Evolutionary conservation across 2,329 filamentous ascomycete genomes (phyloP), one percentile per base, ranked within the genome.

Genomic region (Ascocoryne sarcoides): DNA sequence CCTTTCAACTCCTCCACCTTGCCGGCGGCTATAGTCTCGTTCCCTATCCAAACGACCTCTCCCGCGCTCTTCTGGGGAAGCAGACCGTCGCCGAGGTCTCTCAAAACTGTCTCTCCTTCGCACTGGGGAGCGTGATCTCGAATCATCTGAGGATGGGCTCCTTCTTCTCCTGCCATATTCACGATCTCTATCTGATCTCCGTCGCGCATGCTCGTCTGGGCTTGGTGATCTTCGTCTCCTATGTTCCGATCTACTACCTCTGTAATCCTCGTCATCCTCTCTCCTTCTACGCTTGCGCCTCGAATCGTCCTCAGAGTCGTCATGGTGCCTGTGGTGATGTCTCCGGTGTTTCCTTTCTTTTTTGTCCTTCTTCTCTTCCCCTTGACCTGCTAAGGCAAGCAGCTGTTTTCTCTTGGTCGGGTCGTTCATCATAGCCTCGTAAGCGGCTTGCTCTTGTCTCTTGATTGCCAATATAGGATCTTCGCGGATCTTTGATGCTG

Each of bases 391-490:
- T 8, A 73, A 70, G 0, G 74, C 72, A 18, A 92, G 68, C 21
- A 93, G 60, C 55, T 84, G 76, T 44, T 73, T 69, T 48, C 81
- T 70, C 64, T 75, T 79, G 47, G 75, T 70, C 0, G 82, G 81
- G 53, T 87, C 82, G 51, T 80, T 85, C 76, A 85, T 88, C 76
- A 87, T 82, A 7, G 79, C 74, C 52, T 83, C 79, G 58, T 87
- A 86, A 2, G 83, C 80, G 19, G 81, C 80, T 61, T 90, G 84
- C 60, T 96, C 89, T 59, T 93, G 83, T 59, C 80, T 84, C 70
- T 94, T 95, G 61, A 98, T 95, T 17, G 89, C 86, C 23, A 96
- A 68, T 55, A 98, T 71, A 0, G 92, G 92, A 59, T 98, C 92
- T 50, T 93, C 84, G 48, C 88, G 73, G 34, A 96, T 80, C 66